Base-by-base conservation (phyloP, 371 early-diverging fungal genomes). In the Mucor lusitanicus region DNA sequence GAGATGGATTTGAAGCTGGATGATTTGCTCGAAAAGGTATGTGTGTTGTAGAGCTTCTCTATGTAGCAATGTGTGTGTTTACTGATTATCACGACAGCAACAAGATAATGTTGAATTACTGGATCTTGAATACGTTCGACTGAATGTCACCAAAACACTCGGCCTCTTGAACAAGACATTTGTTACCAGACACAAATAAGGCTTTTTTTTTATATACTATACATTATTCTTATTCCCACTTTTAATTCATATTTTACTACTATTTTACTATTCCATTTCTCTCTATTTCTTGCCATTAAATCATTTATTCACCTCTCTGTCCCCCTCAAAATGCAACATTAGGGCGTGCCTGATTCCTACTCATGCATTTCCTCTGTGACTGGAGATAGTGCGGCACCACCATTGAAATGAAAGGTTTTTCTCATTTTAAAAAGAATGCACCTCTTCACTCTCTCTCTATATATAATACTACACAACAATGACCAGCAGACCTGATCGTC, bases 1-100 rank as follows among this genome's bases (percentile, higher is more conserved):
- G 95, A 95, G 79, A 96, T 97, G 95, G 96, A 96, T 78, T 84
- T 97, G 70, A 94, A 95, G 66, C 82, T 97, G 35, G 97, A 97
- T 72, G 97, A 97, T 77, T 79, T 97, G 68, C 81, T 97, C 46
- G 96, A 95, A 78, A 95, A 95, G 83, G 90, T 89, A 83, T 30
- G 30, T 27, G 12, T 60, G 30, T 39, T 60, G 30, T 6, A 23
- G 32, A 8, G 25, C 12, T 42, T 8, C 13, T 30, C 7, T 3
- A 6, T 25, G 4, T 8, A 11, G 42, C 6, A n/a, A 28, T 9
- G 6, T 35, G 23, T n/a, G n/a, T n/a, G n/a, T n/a, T n/a, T n/a
- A n/a, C 23, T 48, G 8, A 48, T 21, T 23, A 8, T 48, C 21
- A 21, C 48, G 71, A 67, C 85, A 94, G 91, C 95, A 97, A 90